Evolutionary conservation across 805 yeast genomes (phyloP).

Genomic region (Wickerhamomyces xylosicus): DNA sequence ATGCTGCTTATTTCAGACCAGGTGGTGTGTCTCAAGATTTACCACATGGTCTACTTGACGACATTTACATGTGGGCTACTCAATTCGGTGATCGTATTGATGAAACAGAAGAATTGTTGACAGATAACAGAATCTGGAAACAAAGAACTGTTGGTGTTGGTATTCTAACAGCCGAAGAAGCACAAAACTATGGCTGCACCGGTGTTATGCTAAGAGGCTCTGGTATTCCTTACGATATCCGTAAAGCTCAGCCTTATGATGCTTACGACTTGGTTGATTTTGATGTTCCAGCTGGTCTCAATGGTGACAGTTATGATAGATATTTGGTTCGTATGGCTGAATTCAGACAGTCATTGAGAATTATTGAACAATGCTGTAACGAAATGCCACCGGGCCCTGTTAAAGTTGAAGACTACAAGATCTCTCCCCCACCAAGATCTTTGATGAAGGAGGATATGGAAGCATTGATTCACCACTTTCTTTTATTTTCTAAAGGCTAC

Average conservation of each 20-base stretch:
- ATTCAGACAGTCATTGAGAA: constrained; percentile 83
- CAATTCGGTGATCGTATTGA: constrained; percentile 90
- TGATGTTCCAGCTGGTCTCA: constrained; percentile 76
- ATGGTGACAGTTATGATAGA: constrained; percentile 89
- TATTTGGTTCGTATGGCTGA: constrained; percentile 84
- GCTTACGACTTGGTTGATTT: constrained; percentile 82
- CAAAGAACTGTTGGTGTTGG: constrained; percentile 79
- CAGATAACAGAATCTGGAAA: constrained; percentile 90
- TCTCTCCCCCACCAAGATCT: constrained; percentile 72
- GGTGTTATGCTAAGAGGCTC: constrained; percentile 91
- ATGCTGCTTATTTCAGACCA: constrained; percentile 81
- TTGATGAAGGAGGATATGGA: constrained; percentile 91
- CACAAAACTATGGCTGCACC: constrained; percentile 65
- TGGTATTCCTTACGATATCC: constrained; percentile 78
- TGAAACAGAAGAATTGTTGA: constrained; percentile 80
- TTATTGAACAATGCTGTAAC: constrained; percentile 82
- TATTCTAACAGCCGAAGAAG: constrained; percentile 76
- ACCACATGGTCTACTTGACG: constrained; percentile 80
- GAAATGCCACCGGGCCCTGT: constrained; percentile 90
- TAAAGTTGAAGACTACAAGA: constrained; percentile 83
- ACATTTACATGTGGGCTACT: constrained; percentile 92
- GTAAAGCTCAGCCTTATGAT: constrained; percentile 84
- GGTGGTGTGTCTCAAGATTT: constrained; percentile 88
- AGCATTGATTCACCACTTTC: constrained; percentile 81
- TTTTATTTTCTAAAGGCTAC: constrained; percentile 80